Evolutionary conservation across 306 rosid species (phyloP), one percentile per base, ranked within the genome.

Genomic region (Crotalaria pallida): DNA sequence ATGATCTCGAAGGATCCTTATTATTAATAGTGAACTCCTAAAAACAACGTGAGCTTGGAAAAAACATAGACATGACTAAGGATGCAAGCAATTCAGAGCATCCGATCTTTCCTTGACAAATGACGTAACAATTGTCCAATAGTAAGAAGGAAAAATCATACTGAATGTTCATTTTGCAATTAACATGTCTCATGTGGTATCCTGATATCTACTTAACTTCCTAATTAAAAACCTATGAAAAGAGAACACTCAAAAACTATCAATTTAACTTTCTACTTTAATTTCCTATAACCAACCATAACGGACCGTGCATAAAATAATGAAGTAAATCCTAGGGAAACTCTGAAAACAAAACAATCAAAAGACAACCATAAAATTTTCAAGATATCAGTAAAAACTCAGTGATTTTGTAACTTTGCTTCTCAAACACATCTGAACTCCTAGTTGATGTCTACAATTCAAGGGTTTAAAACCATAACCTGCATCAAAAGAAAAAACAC

Each of bases 391-490:
- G 72, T 34, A 73, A 69, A 73, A 69, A 73, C 67, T 40, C 71
- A 58, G n/a, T 13, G 59, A 60, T 62, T 74, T 43, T 79, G 75
- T 48, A 80, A 68, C 74, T 79, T 76, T 7, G 65, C 64, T 68
- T 78, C 76, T 72, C 79, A 56, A 66, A 81, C 83, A 36, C 19
- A 65, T 34, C 44, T 60, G 58, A 33, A 44, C 19, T 53, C 59
- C 18, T 56, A 50, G 82, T 74, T 29, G 55, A 31, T 47, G 34
- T 68, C 72, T 77, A 77, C 80, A 78, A 88, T 40, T 84, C 92
- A 76, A 94, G 80, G 29, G 71, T 85, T 74, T 34, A 95, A 86
- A 40, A 84, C 67, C 89, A 86, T 82, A 76, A 79, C 96, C 99
- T 95, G 96, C 87, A 82, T 69, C 52, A 59, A 48, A 68, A 72